Evolutionary conservation across 176 grass and related monocot species (phyloP), one percentile per base, ranked within the genome.

Genomic region (Aegilops speltoides): DNA sequence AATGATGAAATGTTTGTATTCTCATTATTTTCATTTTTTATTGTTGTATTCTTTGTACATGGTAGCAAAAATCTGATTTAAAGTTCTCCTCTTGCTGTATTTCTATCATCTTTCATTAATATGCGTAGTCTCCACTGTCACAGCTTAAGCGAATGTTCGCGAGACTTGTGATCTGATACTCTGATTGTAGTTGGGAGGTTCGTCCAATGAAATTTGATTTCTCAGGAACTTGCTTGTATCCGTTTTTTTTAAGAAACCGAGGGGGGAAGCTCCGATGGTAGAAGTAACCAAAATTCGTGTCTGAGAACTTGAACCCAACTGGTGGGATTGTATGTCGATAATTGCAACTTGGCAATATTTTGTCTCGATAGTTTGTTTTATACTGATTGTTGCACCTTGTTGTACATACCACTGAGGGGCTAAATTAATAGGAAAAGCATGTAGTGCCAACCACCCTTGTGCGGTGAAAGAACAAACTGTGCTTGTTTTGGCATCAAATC

Each of bases 351-450:
- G 10, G 22, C 12, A 25, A 57, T 56, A 57, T 69, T 19, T 60
- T 83, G 59, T 83, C n/a, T 73, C 48, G 8, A 32, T 19, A 68
- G n/a, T 34, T 54, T 68, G 25, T 68, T 23, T 85, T 85, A 85
- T 52, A 26, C 43, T 26, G 73, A 67, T 68, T 8, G 48, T 85
- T 32, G 33, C 14, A 8, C 68, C 25, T 32, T 60, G 5, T 10
- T 66, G 59, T 38, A 65, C 23, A 80, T 38, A 64, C 7, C n/a
- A 25, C 29, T 2, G 61, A 26, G 34, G 78, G 25, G 14, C 29
- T 29, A 43, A 80, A 43, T 43, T 28, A 31, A 19, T 45, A 64
- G 38, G 78, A 26, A 26, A 41, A 46, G 24, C 22, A 9, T 68
- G 10, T 68, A 68, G 15, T 68, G 41, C 41, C 12, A 50, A 32